Conservation (phyloP, 140 eudicot genomes). For the Ambrosia hybrid region DNA sequence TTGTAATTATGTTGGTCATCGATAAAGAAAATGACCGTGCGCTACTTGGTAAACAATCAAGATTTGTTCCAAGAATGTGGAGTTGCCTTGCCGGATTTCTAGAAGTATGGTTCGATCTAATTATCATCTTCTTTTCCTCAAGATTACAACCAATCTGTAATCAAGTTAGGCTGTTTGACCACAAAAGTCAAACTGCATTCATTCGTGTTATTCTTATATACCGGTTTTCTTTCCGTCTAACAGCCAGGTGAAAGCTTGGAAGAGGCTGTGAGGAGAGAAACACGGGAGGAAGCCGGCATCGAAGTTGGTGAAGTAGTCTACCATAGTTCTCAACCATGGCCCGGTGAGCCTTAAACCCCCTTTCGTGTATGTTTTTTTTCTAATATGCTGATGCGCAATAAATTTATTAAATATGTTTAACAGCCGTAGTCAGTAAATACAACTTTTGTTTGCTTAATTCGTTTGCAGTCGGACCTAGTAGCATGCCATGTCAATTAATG, state of each 20-base stretch:
- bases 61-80: constrained; percentile 94
- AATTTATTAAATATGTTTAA: too few relatives aligned
- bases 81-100: constrained; percentile 93
- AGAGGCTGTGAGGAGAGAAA: constrained; percentile 97
- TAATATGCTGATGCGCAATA: too few relatives aligned
- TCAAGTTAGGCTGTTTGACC: constrained; percentile 4
- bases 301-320: constrained; percentile 32
- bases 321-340: constrained; percentile 98
- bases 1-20: constrained; percentile 42
- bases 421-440: not conserved
- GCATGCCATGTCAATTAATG: constrained; percentile 98
- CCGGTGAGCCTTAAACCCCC: constrained; percentile 48
- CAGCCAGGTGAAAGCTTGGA: constrained; percentile 98
- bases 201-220: not conserved
- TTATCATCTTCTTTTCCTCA: too few relatives aligned
- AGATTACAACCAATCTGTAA: not conserved
- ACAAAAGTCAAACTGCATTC: not conserved
- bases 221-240: not conserved
- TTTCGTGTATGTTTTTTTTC: too few relatives aligned
- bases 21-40: constrained; percentile 67
- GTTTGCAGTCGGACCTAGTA: constrained; percentile 77
- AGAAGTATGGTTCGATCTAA: constrained; percentile 46
- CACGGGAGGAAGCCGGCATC: constrained; percentile 36
- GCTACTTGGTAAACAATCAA: constrained; percentile 65
- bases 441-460: not conserved